Evolutionary conservation across 176 grass and related monocot species (phyloP).

Genomic region (Avena insularis): DNA sequence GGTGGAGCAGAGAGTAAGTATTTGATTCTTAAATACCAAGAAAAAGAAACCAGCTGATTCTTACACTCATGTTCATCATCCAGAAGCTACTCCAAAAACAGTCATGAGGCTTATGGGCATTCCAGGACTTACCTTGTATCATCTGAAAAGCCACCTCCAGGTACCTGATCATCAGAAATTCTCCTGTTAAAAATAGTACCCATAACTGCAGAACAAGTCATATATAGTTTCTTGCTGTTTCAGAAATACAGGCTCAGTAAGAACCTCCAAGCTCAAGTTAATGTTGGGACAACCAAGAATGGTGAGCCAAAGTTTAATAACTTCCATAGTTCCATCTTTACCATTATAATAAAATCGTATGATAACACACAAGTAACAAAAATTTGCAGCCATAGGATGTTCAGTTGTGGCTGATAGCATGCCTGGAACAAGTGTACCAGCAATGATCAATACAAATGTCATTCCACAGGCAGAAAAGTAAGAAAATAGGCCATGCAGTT

Average conservation of each 20-base stretch:
- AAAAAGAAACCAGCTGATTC: conserved; percentile 38
- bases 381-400: conserved; percentile 63
- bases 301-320: conserved; percentile 50
- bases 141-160: conserved; percentile 98
- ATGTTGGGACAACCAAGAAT: conserved; percentile 62
- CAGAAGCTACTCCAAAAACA: conserved; percentile 98
- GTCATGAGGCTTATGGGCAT: conserved; percentile 99
- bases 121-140: conserved; percentile 96
- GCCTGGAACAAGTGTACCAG: conserved; percentile 47
- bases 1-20: conserved; percentile 98
- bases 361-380: conserved; percentile 23
- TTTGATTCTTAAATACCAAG: conserved; percentile 30
- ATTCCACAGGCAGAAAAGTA: conserved; percentile 82
- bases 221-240: conserved; percentile 43
- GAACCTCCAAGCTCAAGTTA: conserved; percentile 87
- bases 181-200: conserved; percentile 31
- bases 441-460: conserved; percentile 59
- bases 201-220: conserved; percentile 35
- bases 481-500: conserved; percentile 48
- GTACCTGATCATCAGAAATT: conserved; percentile 54
- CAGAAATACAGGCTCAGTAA: conserved; percentile 97
- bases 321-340: conserved; percentile 37
- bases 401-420: conserved; percentile 51
- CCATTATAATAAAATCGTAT: conserved; percentile 24
- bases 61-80: conserved; percentile 57